Evolutionary conservation across 768 basidiomycete genomes (phyloP).

Genomic region (Leucosporidium scottii): DNA sequence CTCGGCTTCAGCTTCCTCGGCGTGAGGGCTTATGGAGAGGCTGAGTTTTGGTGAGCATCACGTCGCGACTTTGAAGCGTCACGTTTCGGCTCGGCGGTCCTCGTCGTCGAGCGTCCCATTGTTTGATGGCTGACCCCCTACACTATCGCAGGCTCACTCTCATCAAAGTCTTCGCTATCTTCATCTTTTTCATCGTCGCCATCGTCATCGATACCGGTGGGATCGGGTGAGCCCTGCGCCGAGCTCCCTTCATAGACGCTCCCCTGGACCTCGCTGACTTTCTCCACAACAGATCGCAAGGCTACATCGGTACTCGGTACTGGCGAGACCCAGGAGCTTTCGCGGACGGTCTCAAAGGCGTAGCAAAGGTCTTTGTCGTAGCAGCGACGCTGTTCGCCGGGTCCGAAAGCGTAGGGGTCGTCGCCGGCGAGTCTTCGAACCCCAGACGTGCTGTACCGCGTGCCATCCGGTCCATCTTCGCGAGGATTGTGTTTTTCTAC

Average conservation of each 20-base stretch:
- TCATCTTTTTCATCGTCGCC: conserved; percentile 42
- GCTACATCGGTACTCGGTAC: conserved; percentile 41
- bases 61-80: neutral
- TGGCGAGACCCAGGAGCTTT: conserved; percentile 51
- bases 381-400: conserved; percentile 54
- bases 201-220: conserved; percentile 43
- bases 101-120: no score
- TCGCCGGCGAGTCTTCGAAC: conserved; percentile 48
- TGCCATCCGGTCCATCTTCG: conserved; percentile 56
- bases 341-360: conserved; percentile 57
- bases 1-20: conserved; percentile 32
- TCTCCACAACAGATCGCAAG: conserved; percentile 32
- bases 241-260: neutral
- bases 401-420: conserved; percentile 47
- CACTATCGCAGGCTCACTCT: conserved; percentile 31
- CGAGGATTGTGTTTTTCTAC: conserved; percentile 47
- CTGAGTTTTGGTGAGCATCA: conserved; percentile 40
- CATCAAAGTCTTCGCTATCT: conserved; percentile 44
- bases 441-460: conserved; percentile 54
- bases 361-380: conserved; percentile 3
- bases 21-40: conserved; percentile 32
- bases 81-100: no score
- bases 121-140: neutral
- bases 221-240: conserved; percentile 10
- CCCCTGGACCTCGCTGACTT: neutral